Evolutionary conservation across 1,139 yeast genomes (phyloP), one percentile per base, ranked within the genome.

Genomic region (Candida smagusa): DNA sequence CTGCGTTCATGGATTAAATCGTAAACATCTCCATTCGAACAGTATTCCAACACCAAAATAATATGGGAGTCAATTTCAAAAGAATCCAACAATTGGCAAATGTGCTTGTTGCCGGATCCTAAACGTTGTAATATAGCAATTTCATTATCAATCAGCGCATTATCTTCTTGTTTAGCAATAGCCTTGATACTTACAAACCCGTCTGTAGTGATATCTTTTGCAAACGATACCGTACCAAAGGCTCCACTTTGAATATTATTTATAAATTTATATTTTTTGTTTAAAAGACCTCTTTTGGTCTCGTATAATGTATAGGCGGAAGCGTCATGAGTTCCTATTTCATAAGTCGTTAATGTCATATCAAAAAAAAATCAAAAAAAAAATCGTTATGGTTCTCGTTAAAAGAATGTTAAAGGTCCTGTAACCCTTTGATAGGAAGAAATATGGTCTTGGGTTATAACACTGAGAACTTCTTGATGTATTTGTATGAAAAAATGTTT

Each of bases 181-280:
- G 75, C 67, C 48, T 74, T 74, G 43, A 74, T 54, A 31, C 65
- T 56, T 26, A 47, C 49, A 19, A 50, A 44, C 12, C 47, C 32
- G 35, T 51, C 51, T 8, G 58, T 50, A 4, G 39, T 34, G 9
- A 59, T 43, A 45, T 75, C 72, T 11, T 58, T 39, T n/a, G 79
- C 79, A 35, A 70, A 60, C 7, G 77, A 63, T 6, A 76, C 81
- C 43, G 63, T 64, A 26, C 81, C 81, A 54, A 75, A 76, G 7
- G 79, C 65, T 2, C 81, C 81, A 33, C 63, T 65, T 50, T 76
- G 80, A 38, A 76, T 54, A 43, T 61, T 61, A 27, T 53, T 49
- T 23, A 72, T 45, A 39, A 63, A 68, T 27, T 54, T 49, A 53
- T 74, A 75, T 37, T 60, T 58, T 38, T 56, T 50, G 28, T 56